Base-by-base conservation (phyloP, 2,329 filamentous ascomycete species). In the Elsinoe ampelina region DNA sequence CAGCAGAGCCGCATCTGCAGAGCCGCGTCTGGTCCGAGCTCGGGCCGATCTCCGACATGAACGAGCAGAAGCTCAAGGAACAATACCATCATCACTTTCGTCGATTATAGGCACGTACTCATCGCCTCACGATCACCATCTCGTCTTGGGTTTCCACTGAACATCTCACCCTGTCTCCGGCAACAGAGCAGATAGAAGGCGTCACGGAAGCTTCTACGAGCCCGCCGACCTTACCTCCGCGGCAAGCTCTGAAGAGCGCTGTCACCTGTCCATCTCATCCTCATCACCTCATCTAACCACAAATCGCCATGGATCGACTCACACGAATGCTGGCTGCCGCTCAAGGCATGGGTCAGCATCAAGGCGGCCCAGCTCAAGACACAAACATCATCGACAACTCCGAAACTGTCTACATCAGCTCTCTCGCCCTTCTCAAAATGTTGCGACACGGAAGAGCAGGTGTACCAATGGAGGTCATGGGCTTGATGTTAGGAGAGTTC, bases 391-490 rank as follows among this genome's bases (percentile, higher is more conserved):
- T 98, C 72, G 93, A 98, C 72, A 98, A 98, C 77, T 95, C 92
- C 66, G 93, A 98, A 78, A 98, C 93, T 34, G 93, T 98, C 65
- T 95, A 98, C 77, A 98, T 98, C 67, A 98, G 93, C 54, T 98
- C 93, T 50, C 83, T 98, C 60, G 93, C 93, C 54, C 81, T 98
- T 55, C 80, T 98, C 66, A 98, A 98, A 81, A 98, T 98, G 93
- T 80, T 98, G 73, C 86, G 93, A 71, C 93, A 98, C 74, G 93
- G 93, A 62, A 87, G 93, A 64, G 93, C 93, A 39, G 93, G 93
- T 77, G 93, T 98, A 63, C 93, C 93, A 17, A 98, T 98, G 93
- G 93, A 98, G 79, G 93, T 98, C 71, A 98, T 98, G 93, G 93
- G 93, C 61, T 78, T 98, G 71, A 98, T 98, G 93, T 76, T 97